These are phyloP conservation scores for Aureobasidium mangrovei DNA, from an alignment of 2,329 filamentous ascomycete species.

Conservation along the genomic window DNA sequence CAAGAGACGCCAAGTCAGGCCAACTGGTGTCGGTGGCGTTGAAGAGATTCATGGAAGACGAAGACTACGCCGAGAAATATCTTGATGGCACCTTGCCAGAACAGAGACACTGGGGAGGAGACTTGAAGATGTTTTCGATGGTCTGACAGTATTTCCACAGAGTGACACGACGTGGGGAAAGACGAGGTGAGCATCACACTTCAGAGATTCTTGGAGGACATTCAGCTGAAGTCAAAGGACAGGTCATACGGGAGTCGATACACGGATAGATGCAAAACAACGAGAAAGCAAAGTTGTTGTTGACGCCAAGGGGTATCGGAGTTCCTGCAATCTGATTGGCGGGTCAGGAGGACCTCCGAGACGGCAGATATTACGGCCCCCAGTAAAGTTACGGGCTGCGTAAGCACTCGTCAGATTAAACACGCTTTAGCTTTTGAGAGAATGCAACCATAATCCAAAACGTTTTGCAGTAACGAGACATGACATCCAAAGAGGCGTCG, in stretches of 20 bases:
- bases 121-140: too few species aligned
- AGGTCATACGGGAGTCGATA: too few species aligned
- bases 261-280: too few species aligned
- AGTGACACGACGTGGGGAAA: too few species aligned
- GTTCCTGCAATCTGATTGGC: neutral
- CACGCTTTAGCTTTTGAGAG: neutral
- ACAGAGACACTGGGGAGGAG: neutral
- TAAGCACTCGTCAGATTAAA: slow-evolving; percentile 1
- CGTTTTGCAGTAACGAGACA: neutral
- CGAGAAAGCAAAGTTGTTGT: too few species aligned
- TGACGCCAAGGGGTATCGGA: neutral
- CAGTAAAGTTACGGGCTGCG: slow-evolving; percentile 3
- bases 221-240: too few species aligned
- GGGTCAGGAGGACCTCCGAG: neutral
- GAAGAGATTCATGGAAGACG: neutral
- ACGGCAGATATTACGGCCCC: neutral
- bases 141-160: too few species aligned
- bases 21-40: neutral
- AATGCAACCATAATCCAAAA: neutral
- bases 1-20: neutral
- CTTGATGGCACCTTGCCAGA: neutral
- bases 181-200: too few species aligned
- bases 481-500: slow-evolving; percentile 5
- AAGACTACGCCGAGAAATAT: neutral
- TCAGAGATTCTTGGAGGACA: too few species aligned